A percentile compares a stretch with the other conserved stretches of the same genome.
These are phyloP conservation scores for Scutellaria baicalensis DNA, from an alignment of 257 asterid species.

Conservation along the genomic window DNA sequence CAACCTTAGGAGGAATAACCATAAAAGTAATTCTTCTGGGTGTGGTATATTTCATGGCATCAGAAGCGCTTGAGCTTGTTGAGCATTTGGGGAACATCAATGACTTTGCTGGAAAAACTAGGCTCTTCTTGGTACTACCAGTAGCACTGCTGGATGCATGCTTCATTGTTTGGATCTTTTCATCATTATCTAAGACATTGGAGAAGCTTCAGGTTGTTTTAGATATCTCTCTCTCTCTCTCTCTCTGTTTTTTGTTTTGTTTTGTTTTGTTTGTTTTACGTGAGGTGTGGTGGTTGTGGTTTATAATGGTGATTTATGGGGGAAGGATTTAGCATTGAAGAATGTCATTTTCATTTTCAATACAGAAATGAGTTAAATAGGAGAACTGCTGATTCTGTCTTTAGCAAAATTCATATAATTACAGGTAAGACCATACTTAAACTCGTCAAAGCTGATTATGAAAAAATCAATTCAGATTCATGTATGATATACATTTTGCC, in stretches of 20 bases:
- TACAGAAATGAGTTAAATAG: neutral
- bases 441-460: neutral
- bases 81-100: conserved; percentile 97
- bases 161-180: conserved; percentile 93
- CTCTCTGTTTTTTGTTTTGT: neutral
- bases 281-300: neutral
- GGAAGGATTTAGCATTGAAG: neutral
- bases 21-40: conserved; percentile 73
- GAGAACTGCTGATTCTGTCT: neutral
- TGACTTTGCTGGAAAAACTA: conserved; percentile 83
- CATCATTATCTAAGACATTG: conserved; percentile 83
- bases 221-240: neutral
- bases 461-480: neutral
- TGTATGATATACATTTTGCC: neutral
- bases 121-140: conserved; percentile 84
- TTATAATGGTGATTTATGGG: neutral
- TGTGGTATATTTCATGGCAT: conserved; percentile 74
- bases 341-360: neutral
- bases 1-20: conserved; percentile 78
- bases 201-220: conserved; percentile 93
- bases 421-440: neutral
- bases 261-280: neutral
- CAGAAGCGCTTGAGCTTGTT: conserved; percentile 93
- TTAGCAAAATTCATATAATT: neutral
- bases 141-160: conserved; percentile 90